Evolutionary conservation across 331 rosid species (phyloP), one percentile per base, ranked within the genome.

Genomic region (Quercus phellos): DNA sequence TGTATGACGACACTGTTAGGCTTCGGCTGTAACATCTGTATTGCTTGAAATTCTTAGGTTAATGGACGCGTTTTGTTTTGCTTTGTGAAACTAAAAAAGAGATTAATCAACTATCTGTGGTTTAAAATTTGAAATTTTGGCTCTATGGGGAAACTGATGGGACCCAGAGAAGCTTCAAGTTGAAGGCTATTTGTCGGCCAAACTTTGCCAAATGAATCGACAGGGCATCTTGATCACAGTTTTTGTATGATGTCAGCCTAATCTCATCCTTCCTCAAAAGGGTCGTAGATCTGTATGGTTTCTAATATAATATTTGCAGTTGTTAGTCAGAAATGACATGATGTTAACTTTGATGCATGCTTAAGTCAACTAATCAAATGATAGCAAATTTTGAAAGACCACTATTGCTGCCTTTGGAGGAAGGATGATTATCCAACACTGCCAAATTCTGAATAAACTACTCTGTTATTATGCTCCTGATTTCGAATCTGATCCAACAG

Each of bases 171-270:
- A 79, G 74, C 70, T 78, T 78, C 72, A 74, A 51, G 64, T 72
- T 68, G 77, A 68, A 79, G 68, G 78, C 70, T 80, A 74, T 79
- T 63, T 76, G 92, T 82, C 83, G 89, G 90, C 77, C 71, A 80
- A 80, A 78, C 75, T 22, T 59, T 6, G 87, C 82, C 72, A 68
- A 76, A 74, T 81, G 79, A 76, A 76, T 79, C 43, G 80, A 80
- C 81, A 75, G 76, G 79, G 42, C 55, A 74, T 82, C 82, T 18
- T 67, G 75, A 73, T 85, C 85, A 43, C 26, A 76, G 50, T 74
- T 70, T 75, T 69, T 78, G 78, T 6, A 58, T 54, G 81, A 78
- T 88, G 90, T 81, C 84, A 85, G 74, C 59, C 66, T 77, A 76
- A 81, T 68, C 84, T 69, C 77, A 74, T 79, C 75, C 51, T 51